Evolutionary conservation across 2,329 filamentous ascomycete species (phyloP), one percentile per base, ranked within the genome.

Genomic region (Fonsecaea monophora): DNA sequence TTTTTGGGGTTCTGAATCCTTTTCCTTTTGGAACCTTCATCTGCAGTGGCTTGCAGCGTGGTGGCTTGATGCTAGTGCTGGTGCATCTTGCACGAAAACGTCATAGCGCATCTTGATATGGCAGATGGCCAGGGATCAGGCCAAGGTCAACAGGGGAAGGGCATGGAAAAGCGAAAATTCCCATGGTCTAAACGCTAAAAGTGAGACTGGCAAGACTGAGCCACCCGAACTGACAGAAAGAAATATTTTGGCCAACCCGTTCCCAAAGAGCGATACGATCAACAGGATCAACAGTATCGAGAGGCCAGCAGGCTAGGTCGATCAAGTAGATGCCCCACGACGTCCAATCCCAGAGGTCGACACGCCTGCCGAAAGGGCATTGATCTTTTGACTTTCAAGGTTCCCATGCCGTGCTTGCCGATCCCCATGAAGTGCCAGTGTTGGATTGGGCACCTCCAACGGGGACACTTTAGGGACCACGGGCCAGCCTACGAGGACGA

Each of bases 101-200:
- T 61, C 45, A 61, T 61, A n/a, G 32, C 59, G 34, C 59, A 53
- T 54, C 37, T 53, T 32, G 42, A 53, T 9, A n/a, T n/a, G 34
- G 15, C 37, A 12, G 37, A 40, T 13, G 37, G 37, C 37, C 8
- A 42, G 40, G 40, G 15, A 25, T 42, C 15, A 42, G 4, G n/a
- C 40, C 8, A 61, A 35, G 32, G 18, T 38, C 32, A 53, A 34
- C 45, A 53, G 30, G 57, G 38, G 59, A 9, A n/a, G 18, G 15
- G 45, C 45, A 61, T 61, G 59, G 45, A 61, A 35, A 61, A 53
- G 34, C 15, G 25, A 21, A 61, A 18, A 61, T 38, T 61, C 59
- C 45, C 59, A 61, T 61, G 30, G 34, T 10, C 45, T 8, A 34
- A 45, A 60, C 40, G n/a, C 38, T 60, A 50, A 45, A 45, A 25